Conservation (phyloP, 2,329 filamentous ascomycete genomes). For the Cladorrhinum sp. region DNA sequence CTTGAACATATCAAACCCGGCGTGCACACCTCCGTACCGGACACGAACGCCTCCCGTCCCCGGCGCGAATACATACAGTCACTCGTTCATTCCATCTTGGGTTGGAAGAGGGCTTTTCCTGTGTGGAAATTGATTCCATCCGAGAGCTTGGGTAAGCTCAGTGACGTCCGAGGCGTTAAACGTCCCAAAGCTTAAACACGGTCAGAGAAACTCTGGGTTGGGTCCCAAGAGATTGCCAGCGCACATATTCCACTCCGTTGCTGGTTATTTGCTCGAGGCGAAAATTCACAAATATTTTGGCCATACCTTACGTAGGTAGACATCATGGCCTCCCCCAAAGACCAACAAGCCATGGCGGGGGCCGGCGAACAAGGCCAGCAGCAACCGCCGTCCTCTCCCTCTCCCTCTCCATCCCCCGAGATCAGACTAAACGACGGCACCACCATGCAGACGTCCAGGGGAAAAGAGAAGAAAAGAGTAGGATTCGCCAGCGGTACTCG, state of each 20-base stretch:
- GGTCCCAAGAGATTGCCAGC: background rate
- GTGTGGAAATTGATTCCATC: background rate
- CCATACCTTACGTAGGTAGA: background rate
- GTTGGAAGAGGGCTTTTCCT: too few relatives aligned
- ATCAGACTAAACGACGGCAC: background rate
- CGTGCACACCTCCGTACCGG: too few relatives aligned
- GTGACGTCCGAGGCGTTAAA: background rate
- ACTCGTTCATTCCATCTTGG: background rate
- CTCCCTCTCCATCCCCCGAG: background rate
- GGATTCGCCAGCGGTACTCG: slow-evolving; percentile 27
- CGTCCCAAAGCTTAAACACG: background rate
- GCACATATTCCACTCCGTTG: background rate
- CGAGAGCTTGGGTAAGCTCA: background rate
- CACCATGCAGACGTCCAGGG: slow-evolving; percentile 13
- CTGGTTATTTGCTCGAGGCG: too few relatives aligned
- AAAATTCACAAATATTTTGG: background rate
- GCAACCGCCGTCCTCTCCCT: background rate
- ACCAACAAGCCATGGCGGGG: background rate
- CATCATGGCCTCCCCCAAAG: background rate
- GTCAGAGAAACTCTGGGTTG: background rate
- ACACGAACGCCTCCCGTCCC: too few relatives aligned
- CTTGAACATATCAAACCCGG: background rate
- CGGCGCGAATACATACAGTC: background rate
- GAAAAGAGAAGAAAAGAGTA: slow-evolving; percentile 31
- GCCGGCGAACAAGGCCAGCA: background rate